Conservation (phyloP, 2,329 filamentous ascomycete species). For the Stenocarpella maydis region DNA sequence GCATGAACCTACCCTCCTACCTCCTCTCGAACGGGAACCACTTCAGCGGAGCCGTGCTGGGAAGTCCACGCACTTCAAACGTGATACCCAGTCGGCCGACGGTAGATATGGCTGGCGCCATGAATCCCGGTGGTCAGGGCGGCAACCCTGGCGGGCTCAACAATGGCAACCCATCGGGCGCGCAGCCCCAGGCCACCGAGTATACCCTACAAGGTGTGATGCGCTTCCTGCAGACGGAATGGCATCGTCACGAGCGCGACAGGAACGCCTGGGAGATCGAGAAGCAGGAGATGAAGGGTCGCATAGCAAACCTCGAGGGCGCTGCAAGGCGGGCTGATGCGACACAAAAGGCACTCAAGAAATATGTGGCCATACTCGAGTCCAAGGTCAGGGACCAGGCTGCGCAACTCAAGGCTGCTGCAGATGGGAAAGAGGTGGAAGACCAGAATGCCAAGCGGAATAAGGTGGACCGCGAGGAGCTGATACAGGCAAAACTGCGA, state of each 20-base stretch:
- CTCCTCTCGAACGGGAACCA: slow-evolving; percentile 6
- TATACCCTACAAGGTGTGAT: slow-evolving; percentile 82
- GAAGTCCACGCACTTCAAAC: slow-evolving; percentile 28
- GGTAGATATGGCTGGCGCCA: slow-evolving; percentile 33
- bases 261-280: slow-evolving; percentile 99
- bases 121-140: slow-evolving; percentile 34
- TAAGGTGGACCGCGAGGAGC: slow-evolving; percentile 58
- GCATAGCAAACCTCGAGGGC: slow-evolving; percentile 93
- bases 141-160: slow-evolving; percentile 32
- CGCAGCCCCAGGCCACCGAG: slow-evolving; percentile 66
- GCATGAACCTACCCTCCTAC: slow-evolving; percentile 21
- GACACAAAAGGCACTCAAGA: slow-evolving; percentile 86
- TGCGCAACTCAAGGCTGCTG: slow-evolving; percentile 68
- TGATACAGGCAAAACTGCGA: slow-evolving; percentile 65
- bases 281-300: slow-evolving; percentile 97
- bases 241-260: slow-evolving; percentile 97
- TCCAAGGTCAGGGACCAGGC: slow-evolving; percentile 86
- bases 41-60: slow-evolving; percentile 13
- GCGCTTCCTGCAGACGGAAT: slow-evolving; percentile 99
- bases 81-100: slow-evolving; percentile 15
- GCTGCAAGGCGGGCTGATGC: slow-evolving; percentile 86
- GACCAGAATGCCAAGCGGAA: slow-evolving; percentile 52
- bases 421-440: slow-evolving; percentile 46
- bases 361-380: slow-evolving; percentile 90
- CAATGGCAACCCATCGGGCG: slow-evolving; percentile 40